Evolutionary conservation across 2,329 filamentous ascomycete species (phyloP), one percentile per base, ranked within the genome.

Genomic region (Ophiocordyceps sinensis): DNA sequence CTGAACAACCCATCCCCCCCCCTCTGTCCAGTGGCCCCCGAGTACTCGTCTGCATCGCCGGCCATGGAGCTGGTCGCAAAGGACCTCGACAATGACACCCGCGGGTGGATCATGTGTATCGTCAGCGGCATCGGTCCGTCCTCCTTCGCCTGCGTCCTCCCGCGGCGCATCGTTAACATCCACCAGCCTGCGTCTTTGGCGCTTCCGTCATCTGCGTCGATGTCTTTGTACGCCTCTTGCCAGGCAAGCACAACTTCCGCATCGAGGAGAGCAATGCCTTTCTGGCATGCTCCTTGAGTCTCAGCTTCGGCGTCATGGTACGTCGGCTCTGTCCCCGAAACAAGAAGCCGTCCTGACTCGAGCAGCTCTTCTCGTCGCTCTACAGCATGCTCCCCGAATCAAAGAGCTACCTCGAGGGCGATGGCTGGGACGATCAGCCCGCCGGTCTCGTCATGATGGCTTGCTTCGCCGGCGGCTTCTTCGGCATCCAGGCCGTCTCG

Each of bases 221-320:
- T 60, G 56, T 86, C 32, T 54, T 94, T 41, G 68, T 94, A 39
- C 79, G 79, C 43, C 69, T 73, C 40, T 67, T 94, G 39, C 83
- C 85, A 4, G 75, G 81, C 40, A 78, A 82, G 61, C 76, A 71
- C 52, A 71, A 79, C 56, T 98, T 96, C 59, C 76, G 78, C 51
- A 93, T 98, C 49, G 78, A 93, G 55, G 83, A 94, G 47, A 95
- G 85, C 63, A 89, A 85, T 65, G 70, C 70, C 19, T 98, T 98
- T 57, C 70, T 95, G 5, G 88, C 88, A 1, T 78, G 79, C 19
- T 95, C 89, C 0, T 64, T 96, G 45, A 94, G 88, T 61, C 64
- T 98, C 48, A 95, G 87, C 58, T 94, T 94, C 50, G 89, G 91
- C 36, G 88, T 96, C 37, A 94, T 98, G 87, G 88, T 94, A 61